Conservation (phyloP, 805 yeast genomes). For the Tetrapisispora pingtungensis region DNA sequence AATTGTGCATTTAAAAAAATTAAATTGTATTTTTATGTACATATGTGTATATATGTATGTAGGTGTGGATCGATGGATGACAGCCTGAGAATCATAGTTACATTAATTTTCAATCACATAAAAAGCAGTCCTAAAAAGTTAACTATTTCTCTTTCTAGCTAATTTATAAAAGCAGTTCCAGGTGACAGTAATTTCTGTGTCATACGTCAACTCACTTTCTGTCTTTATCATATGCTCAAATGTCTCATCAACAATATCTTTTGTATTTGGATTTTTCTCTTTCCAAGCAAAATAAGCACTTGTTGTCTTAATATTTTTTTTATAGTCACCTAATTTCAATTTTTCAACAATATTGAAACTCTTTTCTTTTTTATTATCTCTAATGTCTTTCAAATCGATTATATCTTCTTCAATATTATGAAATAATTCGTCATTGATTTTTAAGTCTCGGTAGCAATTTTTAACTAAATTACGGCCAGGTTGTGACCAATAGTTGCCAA, state of each 20-base stretch:
- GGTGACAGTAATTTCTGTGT: conserved; percentile 12
- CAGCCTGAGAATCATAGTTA: too few relatives aligned
- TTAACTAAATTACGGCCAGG: conserved; percentile 62
- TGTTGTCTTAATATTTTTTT: conserved; percentile 54
- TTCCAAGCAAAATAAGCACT: conserved; percentile 57
- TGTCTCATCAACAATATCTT: conserved; percentile 42
- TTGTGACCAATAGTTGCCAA: conserved; percentile 71
- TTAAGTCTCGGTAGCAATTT: conserved; percentile 25
- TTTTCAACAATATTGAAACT: conserved; percentile 28
- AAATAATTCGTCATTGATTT: conserved; percentile 28
- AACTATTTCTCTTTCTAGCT: conserved; percentile 8
- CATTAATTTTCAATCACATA: too few relatives aligned
- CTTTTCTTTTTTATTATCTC: conserved; percentile 7
- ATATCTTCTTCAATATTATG: conserved; percentile 30
- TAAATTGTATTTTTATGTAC: too few relatives aligned
- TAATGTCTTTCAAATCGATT: conserved; percentile 13
- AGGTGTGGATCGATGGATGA: too few relatives aligned
- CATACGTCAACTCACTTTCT: conserved; percentile 17
- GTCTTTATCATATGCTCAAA: conserved; percentile 27
- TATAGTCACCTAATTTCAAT: conserved; percentile 37
- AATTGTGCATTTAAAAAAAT: too few relatives aligned
- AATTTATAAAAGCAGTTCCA: conserved; percentile 25
- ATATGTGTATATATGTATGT: too few relatives aligned
- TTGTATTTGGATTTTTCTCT: conserved; percentile 26
- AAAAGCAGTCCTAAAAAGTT: too few relatives aligned